Evolutionary conservation across 176 grass and related monocot species (phyloP).

Genomic region (Musa acuminata): DNA sequence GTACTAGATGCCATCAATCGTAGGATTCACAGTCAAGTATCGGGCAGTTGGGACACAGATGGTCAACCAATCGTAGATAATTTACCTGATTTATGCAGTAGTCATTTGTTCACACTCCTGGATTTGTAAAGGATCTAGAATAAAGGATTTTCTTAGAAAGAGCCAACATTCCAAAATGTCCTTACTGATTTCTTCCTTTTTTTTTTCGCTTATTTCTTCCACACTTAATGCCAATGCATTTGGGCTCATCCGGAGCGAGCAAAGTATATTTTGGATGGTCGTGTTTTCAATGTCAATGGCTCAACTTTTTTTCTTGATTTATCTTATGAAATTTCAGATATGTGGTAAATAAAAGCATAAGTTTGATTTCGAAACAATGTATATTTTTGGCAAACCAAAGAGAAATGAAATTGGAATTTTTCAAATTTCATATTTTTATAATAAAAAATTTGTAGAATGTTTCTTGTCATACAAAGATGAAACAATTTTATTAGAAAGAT

Average conservation of each 20-base stretch:
- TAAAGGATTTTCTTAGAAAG: background rate
- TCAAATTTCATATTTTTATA: too few species aligned
- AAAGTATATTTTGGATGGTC: background rate
- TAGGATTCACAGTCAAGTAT: background rate
- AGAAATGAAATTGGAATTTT: too few species aligned
- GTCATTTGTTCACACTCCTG: background rate
- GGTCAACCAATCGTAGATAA: too few species aligned
- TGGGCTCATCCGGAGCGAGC: background rate
- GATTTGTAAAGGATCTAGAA: background rate
- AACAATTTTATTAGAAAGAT: too few species aligned
- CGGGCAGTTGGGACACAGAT: background rate
- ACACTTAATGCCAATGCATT: background rate
- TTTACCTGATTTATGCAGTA: background rate
- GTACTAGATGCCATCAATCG: background rate
- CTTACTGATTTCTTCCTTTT: too few species aligned
- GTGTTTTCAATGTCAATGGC: background rate
- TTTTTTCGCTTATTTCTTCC: too few species aligned
- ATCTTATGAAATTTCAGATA: too few species aligned
- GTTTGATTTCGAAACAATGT: too few species aligned
- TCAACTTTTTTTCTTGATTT: background rate
- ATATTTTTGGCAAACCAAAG: too few species aligned
- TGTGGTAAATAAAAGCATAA: too few species aligned
- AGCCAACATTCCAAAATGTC: background rate
- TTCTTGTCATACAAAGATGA: too few species aligned
- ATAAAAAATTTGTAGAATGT: too few species aligned